Evolutionary conservation across 140 eudicot genomes (phyloP).

Genomic region (Ambrosia hybrid): DNA sequence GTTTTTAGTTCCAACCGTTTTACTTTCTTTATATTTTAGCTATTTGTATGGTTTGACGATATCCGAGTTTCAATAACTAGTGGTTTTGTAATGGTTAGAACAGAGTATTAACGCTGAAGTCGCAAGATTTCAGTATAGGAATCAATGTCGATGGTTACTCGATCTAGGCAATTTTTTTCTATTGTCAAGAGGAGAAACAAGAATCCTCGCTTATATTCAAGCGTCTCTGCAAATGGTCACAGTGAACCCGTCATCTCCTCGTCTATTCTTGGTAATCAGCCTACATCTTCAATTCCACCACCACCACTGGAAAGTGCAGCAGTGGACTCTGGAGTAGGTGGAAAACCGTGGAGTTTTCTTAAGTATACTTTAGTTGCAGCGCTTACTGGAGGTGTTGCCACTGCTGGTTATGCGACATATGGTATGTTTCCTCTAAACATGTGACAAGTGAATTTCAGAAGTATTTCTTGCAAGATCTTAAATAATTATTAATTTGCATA

Average conservation of each 20-base stretch:
- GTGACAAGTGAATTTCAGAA: conserved; percentile 4
- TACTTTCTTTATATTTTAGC: not conserved
- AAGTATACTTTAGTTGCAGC: conserved; percentile 56
- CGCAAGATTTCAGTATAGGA: conserved; percentile 14
- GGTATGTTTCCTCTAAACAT: conserved; percentile 36
- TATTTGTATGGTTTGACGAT: not conserved
- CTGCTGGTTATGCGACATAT: conserved; percentile 70
- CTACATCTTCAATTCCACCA: conserved; percentile 38
- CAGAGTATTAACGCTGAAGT: not conserved
- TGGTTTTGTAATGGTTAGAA: not conserved
- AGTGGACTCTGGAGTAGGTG: conserved; percentile 29
- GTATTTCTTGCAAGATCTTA: conserved; percentile 7
- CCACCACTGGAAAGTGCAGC: conserved; percentile 35
- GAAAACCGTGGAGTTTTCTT: conserved; percentile 52
- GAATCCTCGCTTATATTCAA: conserved; percentile 43
- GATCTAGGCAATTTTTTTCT: conserved; percentile 46
- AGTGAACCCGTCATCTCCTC: conserved; percentile 50
- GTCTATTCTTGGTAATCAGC: conserved; percentile 33
- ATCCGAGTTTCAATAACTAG: not conserved
- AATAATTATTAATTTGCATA: conserved; percentile 13
- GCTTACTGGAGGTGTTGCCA: conserved; percentile 61
- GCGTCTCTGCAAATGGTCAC: conserved; percentile 40
- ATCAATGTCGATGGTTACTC: conserved; percentile 54
- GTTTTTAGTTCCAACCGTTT: not conserved
- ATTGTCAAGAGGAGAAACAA: conserved; percentile 31